Conservation (phyloP, 2,329 filamentous ascomycete species). For the Trichoderma aggressivum region DNA sequence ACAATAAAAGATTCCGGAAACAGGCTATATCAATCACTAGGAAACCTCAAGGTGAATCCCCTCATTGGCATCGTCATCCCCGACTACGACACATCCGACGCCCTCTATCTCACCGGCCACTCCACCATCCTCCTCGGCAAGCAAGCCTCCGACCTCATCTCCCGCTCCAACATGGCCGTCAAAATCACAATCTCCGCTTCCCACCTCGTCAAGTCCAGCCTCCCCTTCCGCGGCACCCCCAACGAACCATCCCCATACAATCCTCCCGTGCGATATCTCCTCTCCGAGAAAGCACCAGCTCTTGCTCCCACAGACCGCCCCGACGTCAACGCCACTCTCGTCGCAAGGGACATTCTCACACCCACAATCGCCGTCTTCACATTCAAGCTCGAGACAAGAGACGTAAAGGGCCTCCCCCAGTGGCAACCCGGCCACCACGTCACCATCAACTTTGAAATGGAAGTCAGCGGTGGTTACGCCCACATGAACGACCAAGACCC, state of each 20-base stretch:
- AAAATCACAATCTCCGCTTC: slow-evolving; percentile 61
- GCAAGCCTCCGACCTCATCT: slow-evolving; percentile 59
- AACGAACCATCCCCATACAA: slow-evolving; percentile 74
- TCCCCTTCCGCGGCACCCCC: slow-evolving; percentile 63
- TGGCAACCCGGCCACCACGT: slow-evolving; percentile 75
- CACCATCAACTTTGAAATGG: slow-evolving; percentile 66
- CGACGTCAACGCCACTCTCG: slow-evolving; percentile 50
- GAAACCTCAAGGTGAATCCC: slow-evolving; percentile 68
- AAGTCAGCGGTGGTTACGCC: slow-evolving; percentile 69
- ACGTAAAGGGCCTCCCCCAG: slow-evolving; percentile 19
- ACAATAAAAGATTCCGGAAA: slow-evolving; percentile 64
- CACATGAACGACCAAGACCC: slow-evolving; percentile 86
- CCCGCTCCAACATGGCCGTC: slow-evolving; percentile 69
- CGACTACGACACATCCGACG: slow-evolving; percentile 68
- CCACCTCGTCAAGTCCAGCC: slow-evolving; percentile 59
- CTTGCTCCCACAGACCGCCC: slow-evolving; percentile 14
- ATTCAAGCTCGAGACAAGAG: slow-evolving; percentile 36
- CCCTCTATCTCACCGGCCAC: slow-evolving; percentile 70
- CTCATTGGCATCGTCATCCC: slow-evolving; percentile 68
- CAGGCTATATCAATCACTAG: slow-evolving; percentile 76
- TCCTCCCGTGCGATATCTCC: slow-evolving; percentile 64
- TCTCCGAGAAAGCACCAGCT: slow-evolving; percentile 47
- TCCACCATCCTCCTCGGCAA: slow-evolving; percentile 64
- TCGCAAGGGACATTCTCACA: slow-evolving; percentile 58
- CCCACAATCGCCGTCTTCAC: slow-evolving; percentile 65